Percentiles rank a stretch among this genome's conserved stretches.
These are phyloP conservation scores for Colletotrichum lini DNA, from an alignment of 2,329 filamentous ascomycete species.

Conservation along the genomic window DNA sequence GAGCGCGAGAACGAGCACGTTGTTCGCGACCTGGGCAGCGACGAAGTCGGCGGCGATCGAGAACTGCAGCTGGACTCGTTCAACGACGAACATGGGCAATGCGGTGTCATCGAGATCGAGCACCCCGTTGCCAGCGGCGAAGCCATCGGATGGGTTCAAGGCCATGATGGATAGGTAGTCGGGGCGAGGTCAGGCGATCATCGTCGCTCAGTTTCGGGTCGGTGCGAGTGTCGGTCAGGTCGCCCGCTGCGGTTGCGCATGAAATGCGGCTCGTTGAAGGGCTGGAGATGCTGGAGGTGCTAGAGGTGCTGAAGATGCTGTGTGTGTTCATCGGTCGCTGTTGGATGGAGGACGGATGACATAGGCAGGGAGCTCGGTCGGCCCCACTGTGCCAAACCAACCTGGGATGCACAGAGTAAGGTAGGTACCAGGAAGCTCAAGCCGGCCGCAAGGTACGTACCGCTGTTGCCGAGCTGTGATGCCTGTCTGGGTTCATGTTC, in stretches of 20 bases:
- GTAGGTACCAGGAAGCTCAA: neutral
- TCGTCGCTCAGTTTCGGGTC: conserved; percentile 24
- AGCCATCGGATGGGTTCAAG: conserved; percentile 79
- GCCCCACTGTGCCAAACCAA: conserved; percentile 17
- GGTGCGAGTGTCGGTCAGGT: conserved; percentile 24
- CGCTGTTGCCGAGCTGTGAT: conserved; percentile 2
- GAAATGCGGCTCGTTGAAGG: conserved; percentile 29
- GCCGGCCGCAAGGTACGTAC: conserved; percentile 28
- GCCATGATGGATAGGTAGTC: conserved; percentile 67
- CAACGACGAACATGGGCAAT: conserved; percentile 94
- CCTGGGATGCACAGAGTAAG: neutral
- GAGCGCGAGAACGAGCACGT: conserved; percentile 92
- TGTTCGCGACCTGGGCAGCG: conserved; percentile 96
- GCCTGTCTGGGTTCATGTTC: neutral
- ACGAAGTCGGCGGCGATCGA: conserved; percentile 96
- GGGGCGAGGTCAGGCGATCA: conserved; percentile 30
- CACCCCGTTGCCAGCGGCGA: conserved; percentile 74
- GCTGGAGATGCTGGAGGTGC: conserved; percentile 27
- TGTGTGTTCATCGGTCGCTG: conserved; percentile 27
- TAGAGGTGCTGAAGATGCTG: conserved; percentile 22
- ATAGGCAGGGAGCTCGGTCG: conserved; percentile 33
- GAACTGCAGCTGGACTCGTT: conserved; percentile 94
- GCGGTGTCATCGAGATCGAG: conserved; percentile 71
- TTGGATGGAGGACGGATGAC: conserved; percentile 40
- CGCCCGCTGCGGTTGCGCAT: conserved; percentile 26